These are phyloP conservation scores for Fusarium acutatum DNA, from an alignment of 2,329 filamentous ascomycete species.

Conservation along the genomic window DNA sequence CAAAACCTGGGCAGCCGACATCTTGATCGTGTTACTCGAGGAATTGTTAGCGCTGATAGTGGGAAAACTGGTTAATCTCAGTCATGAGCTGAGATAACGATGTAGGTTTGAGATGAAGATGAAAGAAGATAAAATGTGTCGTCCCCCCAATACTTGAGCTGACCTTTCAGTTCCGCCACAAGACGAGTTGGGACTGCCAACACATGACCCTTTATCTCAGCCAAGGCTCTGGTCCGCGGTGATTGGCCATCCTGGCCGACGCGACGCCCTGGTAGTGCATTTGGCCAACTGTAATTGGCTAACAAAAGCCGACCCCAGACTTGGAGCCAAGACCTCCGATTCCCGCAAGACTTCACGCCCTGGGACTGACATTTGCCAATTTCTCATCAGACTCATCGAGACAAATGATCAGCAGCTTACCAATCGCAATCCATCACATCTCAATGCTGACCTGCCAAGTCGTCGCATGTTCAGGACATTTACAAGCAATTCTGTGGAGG, in stretches of 20 bases:
- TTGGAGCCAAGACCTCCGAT: not conserved
- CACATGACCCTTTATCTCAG: slow-evolving; percentile 31
- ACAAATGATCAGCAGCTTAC: not conserved
- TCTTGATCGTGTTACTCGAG: not conserved
- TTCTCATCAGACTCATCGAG: not conserved
- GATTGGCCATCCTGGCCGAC: slow-evolving; percentile 21
- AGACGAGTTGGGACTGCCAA: not conserved
- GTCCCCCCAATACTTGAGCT: slow-evolving; percentile 13
- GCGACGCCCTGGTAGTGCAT: slow-evolving; percentile 6
- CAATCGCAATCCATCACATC: not conserved
- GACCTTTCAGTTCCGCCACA: slow-evolving; percentile 26
- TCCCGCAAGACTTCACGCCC: slow-evolving; percentile 5
- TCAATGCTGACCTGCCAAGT: not conserved
- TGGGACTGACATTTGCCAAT: not conserved
- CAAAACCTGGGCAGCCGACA: slow-evolving; percentile 7
- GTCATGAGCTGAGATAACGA: not conserved
- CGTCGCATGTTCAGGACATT: not conserved
- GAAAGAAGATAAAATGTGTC: not conserved
- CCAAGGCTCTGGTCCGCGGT: not conserved
- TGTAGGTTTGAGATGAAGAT: not conserved
- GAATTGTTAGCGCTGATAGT: not conserved
- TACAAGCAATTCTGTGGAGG: not conserved
- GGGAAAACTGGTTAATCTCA: not conserved
- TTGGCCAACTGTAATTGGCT: not conserved
- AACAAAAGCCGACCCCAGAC: slow-evolving; percentile 17